These are phyloP conservation scores for Priceomyces castillae DNA, from an alignment of 805 yeast species.

Conservation along the genomic window DNA sequence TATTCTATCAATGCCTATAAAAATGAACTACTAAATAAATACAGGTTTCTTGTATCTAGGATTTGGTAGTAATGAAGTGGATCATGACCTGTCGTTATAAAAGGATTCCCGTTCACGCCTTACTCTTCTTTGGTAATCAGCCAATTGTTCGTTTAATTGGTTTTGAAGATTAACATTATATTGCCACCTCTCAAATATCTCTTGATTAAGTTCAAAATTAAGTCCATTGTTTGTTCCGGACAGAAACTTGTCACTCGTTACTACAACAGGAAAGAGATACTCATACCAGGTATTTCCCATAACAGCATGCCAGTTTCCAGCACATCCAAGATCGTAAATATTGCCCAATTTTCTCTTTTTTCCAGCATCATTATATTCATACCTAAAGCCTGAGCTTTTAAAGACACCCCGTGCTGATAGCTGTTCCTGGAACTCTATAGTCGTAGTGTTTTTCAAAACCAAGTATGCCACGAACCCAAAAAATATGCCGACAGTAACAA, in stretches of 20 bases:
- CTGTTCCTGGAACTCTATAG: slow-evolving; percentile 69
- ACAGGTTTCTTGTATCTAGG: too few species aligned
- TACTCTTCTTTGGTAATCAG: slow-evolving; percentile 18
- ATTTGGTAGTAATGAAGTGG: too few species aligned
- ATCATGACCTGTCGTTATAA: too few species aligned
- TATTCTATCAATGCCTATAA: background rate
- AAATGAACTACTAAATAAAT: too few species aligned
- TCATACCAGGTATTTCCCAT: slow-evolving; percentile 68
- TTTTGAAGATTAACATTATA: slow-evolving; percentile 45
- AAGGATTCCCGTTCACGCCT: slow-evolving; percentile 13
- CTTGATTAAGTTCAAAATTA: slow-evolving; percentile 48
- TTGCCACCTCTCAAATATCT: slow-evolving; percentile 37
- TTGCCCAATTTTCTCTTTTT: slow-evolving; percentile 52
- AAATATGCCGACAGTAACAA: slow-evolving; percentile 45
- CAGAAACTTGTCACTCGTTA: slow-evolving; percentile 17
- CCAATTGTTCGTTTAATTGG: slow-evolving; percentile 42
- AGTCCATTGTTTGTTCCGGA: slow-evolving; percentile 43
- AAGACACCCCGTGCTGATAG: slow-evolving; percentile 39
- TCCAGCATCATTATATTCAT: slow-evolving; percentile 40
- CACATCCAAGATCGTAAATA: slow-evolving; percentile 70
- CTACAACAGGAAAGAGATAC: slow-evolving; percentile 66
- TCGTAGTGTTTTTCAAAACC: slow-evolving; percentile 65
- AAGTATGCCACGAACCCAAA: slow-evolving; percentile 57
- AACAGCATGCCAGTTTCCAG: slow-evolving; percentile 59
- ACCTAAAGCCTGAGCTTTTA: slow-evolving; percentile 18